These are phyloP conservation scores for Sesbania bispinosa DNA, from an alignment of 306 rosid genomes.

Conservation along the genomic window DNA sequence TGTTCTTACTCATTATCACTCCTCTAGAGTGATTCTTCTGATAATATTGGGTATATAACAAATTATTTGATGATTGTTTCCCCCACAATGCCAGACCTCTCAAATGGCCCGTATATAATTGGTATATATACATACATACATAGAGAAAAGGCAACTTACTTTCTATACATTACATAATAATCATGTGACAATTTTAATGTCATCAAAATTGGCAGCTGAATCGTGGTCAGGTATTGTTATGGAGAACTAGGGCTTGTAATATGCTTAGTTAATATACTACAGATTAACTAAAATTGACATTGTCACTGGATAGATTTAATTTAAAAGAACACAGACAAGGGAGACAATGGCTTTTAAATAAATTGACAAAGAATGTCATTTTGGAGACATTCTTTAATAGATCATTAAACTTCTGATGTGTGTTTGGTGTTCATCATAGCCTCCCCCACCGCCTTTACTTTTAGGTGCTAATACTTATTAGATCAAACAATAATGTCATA, in stretches of 20 bases:
- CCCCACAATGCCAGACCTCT: too few species aligned
- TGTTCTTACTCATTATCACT: not conserved
- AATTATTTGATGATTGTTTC: not conserved
- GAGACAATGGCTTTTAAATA: too few species aligned
- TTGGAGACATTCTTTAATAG: not conserved
- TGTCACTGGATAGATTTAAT: not conserved
- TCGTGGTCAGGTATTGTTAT: slow-evolving; percentile 76
- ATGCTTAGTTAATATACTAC: not conserved
- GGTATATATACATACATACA: not conserved
- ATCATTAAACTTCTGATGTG: not conserved
- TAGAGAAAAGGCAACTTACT: too few species aligned
- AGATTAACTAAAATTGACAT: slow-evolving; percentile 5
- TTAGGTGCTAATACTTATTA: not conserved
- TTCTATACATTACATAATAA: too few species aligned
- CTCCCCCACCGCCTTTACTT: not conserved
- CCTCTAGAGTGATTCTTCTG: not conserved
- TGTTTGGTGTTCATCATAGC: not conserved
- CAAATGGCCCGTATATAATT: not conserved
- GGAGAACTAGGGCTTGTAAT: not conserved
- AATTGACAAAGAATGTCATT: slow-evolving; percentile 8
- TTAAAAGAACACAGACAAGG: too few species aligned
- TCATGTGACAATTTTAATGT: not conserved
- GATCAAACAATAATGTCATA: not conserved
- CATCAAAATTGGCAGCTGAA: slow-evolving; percentile 24
- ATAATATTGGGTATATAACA: not conserved